These are phyloP conservation scores for Aspergillus funiculosus DNA, from an alignment of 495 filamentous ascomycete genomes.

Conservation along the genomic window DNA sequence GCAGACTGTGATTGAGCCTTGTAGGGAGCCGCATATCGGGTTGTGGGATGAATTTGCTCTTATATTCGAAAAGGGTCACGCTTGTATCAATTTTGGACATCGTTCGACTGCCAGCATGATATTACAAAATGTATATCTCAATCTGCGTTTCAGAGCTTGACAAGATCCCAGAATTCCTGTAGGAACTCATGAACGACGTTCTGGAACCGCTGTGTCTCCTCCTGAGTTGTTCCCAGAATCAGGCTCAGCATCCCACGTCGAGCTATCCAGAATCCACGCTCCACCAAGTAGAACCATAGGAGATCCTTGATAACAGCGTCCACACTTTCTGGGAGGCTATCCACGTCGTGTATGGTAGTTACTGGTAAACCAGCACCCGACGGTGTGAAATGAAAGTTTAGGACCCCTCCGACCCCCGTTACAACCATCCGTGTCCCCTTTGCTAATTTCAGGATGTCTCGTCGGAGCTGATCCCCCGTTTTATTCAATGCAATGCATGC, in stretches of 20 bases:
- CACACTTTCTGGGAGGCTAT: background rate
- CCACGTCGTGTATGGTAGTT: background rate
- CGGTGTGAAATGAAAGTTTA: constrained; percentile 17
- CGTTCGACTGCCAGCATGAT: no score
- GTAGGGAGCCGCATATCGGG: no score
- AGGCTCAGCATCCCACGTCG: constrained; percentile 38
- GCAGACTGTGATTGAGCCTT: no score
- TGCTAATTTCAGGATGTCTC: background rate
- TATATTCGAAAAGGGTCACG: no score
- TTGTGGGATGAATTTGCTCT: no score
- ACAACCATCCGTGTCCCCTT: constrained; percentile 17
- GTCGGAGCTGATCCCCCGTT: constrained; percentile 14
- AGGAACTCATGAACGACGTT: constrained; percentile 4
- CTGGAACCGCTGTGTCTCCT: constrained; percentile 37
- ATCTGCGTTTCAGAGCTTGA: no score
- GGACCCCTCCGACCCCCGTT: constrained; percentile 17
- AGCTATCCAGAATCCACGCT: constrained; percentile 44
- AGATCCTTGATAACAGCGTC: constrained; percentile 34
- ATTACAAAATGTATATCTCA: no score
- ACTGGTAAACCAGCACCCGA: constrained; percentile 15
- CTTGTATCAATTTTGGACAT: no score
- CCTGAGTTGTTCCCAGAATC: constrained; percentile 34
- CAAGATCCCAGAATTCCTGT: background rate
- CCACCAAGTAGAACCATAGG: constrained; percentile 47
- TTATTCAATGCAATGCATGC: constrained; percentile 17